Base-by-base conservation (phyloP, 2,329 filamentous ascomycete species). In the Aphanoascus verrucosus region DNA sequence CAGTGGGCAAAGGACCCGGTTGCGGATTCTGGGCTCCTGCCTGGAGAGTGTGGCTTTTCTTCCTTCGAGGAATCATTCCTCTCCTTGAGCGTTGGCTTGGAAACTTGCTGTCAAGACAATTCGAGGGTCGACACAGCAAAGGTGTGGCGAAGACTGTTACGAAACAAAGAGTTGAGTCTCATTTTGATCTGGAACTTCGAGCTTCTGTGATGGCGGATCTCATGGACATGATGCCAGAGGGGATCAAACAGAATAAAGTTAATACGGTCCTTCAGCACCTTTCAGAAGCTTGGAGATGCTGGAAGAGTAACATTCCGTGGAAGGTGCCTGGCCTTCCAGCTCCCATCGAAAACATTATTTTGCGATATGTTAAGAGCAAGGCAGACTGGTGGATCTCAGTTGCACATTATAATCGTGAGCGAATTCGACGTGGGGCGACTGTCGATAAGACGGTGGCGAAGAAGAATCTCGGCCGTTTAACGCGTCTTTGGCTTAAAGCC, bases 221-320 rank as follows among this genome's bases (percentile, higher is more conserved):
- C 49, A 96, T 96, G 86, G 93, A 98, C 65, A 98, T 98, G 94
- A 98, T 98, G 93, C 93, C 93, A 0, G 94, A 98, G 68, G 93
- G 93, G 60, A 97, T 98, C 74, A 96, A 96, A 70, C 93, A 98
- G 68, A 98, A 93, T 75, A 98, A 98, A 74, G 89, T 98, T 69
- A 95, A 98, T 70, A 95, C 90, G 1, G 91, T 98, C 43, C 75
- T 98, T 52, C 93, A 97, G 65, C 94, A 98, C 77, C 74, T 98
- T 41, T 97, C 91, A 0, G 93, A 98, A 74, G 93, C 93, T 12
- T 98, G 93, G 93, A 82, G 93, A 73, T 98, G 93, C 74, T 98
- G 93, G 93, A 98, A 98, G 83, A 96, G 90, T 72, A 98, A 98
- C 65, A 98, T 98, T 61, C 93, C 93, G 0, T 98, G 93, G 93